Base-by-base conservation (phyloP, 2,329 filamentous ascomycete genomes). In the Lachnellula hyalina region DNA sequence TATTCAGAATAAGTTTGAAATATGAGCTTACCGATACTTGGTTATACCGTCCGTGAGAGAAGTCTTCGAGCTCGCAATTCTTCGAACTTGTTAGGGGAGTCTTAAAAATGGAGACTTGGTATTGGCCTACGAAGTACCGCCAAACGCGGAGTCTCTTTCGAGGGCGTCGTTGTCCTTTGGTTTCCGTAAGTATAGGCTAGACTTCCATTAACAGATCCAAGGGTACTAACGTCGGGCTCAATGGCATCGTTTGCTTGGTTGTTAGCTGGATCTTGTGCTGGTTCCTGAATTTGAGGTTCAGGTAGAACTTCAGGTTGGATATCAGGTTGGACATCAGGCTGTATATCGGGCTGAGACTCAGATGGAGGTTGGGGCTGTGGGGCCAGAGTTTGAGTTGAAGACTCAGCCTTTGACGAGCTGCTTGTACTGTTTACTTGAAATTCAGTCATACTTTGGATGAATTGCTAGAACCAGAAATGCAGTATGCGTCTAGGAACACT, bases 121-220 rank as follows among this genome's bases (percentile, higher is more conserved):
- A 28, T 12, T 42, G 35, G 47, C 47, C 42, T 44, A 55, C 53
- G 53, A 55, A 46, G 52, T 28, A 49, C 52, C 53, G 14, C 53
- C 53, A 49, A 55, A 52, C 15, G 53, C 53, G 2, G 53, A 55
- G 38, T 55, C 53, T 17, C 40, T 44, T 21, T 55, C 53, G 17
- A 55, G 32, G 12, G n/a, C 28, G 19, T 52, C 44, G 38, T 38
- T 11, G 11, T 52, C 53, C 53, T 55, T 50, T 9, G n/a, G 19
- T 21, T 14, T 15, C 9, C 4, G 35, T 25, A 35, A 40, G 36
- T 40, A 15, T 40, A 15, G n/a, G 36, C 15, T 32, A 32, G 11
- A 32, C 28, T 32, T 32, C 28, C 28, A 11, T 32, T 11, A 32
- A 11, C 11, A 11, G 9, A 4, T 32, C 9, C 3, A 32, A 32